Evolutionary conservation across 139 green algal species (phyloP), one percentile per base, ranked within the genome.

Genomic region (Volvox africanus): DNA sequence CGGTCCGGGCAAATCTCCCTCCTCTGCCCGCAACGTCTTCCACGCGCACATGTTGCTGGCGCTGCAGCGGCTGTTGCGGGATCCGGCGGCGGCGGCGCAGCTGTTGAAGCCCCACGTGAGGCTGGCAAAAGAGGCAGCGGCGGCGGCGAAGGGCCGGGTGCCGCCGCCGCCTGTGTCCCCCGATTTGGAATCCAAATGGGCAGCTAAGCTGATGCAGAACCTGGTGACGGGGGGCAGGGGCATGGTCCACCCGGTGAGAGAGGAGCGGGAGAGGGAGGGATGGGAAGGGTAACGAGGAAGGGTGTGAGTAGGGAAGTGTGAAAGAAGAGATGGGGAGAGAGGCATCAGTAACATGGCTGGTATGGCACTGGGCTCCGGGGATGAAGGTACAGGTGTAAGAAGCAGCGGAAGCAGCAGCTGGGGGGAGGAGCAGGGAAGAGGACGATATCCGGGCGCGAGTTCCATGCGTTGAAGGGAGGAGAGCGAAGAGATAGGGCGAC

Each of bases 11-110:
- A 1, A 33, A 33, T 3, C 11, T 0, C 26, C 83, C 11, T 32
- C 67, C 36, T 20, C 28, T 33, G 26, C 68, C 6, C 32, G 65
- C 35, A 11, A 17, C 24, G 36, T 81, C 13, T 89, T 55, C 83
- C 16, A 17, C 67, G 68, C 68, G 18, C 37, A 68, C 67, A 44
- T 76, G 36, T 69, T 81, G 36, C 24, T 78, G 65, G 82, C 65
- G 33, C 82, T 88, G 82, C 62, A 79, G 65, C 65, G 82, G 65
- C 33, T 88, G 65, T 26, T 80, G 33, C 65, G 33, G 3, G 82
- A 88, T 67, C 82, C 82, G 21, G 65, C 24, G 28, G 35, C 82
- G 1, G 82, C 33, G 1, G 11, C 21, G 65, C n/a, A n/a, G 67
- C 3, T 89, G 26, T 20, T 30, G 26, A 30, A 32, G 37, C 14